Conservation (phyloP, 306 rosid species). For the Quercus dentata region DNA sequence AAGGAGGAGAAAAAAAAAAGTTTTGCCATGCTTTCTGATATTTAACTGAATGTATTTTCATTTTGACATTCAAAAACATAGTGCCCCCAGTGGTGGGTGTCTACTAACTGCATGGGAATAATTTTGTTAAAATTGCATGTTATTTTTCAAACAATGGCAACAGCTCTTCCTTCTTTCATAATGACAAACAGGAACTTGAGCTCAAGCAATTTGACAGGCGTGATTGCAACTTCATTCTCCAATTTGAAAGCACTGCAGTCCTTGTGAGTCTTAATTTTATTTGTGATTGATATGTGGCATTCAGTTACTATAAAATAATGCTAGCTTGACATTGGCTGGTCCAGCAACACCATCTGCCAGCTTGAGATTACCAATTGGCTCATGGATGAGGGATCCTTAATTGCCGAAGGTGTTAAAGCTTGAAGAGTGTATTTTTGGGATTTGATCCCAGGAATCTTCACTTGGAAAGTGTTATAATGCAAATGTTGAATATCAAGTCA, state of each 20-base stretch:
- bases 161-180: no score
- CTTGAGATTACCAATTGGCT: neutral
- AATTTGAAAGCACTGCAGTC: neutral
- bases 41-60: no score
- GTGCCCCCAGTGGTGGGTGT: no score
- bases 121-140: no score
- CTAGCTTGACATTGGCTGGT: neutral
- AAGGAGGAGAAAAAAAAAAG: no score
- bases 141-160: no score
- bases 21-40: no score
- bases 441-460: neutral
- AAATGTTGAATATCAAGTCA: neutral
- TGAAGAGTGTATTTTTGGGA: neutral
- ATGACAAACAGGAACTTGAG: no score
- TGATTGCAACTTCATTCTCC: conserved; percentile 11
- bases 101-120: no score
- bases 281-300: neutral
- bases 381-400: neutral
- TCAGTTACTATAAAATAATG: neutral
- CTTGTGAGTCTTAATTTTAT: no score
- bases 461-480: neutral
- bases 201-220: conserved; percentile 8
- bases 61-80: no score
- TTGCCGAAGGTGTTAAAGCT: neutral
- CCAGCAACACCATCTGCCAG: no score